Evolutionary conservation across 176 grass and related monocot species (phyloP).

Genomic region (Themeda triandra): DNA sequence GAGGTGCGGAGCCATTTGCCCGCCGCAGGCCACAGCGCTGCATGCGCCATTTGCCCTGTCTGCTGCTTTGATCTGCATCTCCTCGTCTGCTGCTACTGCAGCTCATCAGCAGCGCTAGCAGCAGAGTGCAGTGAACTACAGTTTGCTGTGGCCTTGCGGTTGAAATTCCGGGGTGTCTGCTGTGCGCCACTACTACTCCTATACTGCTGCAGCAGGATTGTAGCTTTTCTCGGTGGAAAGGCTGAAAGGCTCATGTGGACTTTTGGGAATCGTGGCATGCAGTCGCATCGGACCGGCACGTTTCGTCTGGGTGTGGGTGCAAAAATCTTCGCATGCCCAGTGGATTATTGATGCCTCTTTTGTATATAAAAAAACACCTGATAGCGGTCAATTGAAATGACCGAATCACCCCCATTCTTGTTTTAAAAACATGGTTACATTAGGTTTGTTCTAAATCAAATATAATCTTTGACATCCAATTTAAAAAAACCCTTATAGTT

Average conservation of each 20-base stretch:
- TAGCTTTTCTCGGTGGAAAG: conserved; percentile 10
- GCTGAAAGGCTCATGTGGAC: conserved; percentile 3
- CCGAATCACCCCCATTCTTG: too few species aligned
- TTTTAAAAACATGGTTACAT: too few species aligned
- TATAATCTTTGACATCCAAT: too few species aligned
- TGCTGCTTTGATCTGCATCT: neutral
- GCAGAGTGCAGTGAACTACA: neutral
- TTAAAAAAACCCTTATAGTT: too few species aligned
- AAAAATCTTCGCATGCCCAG: too few species aligned
- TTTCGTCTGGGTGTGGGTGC: too few species aligned
- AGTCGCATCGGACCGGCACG: neutral
- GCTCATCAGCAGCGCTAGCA: neutral
- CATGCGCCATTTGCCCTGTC: conserved; percentile 31
- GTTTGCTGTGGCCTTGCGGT: neutral
- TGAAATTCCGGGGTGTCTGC: conserved; percentile 6
- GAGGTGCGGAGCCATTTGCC: neutral
- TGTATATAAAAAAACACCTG: too few species aligned
- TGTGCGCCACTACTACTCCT: neutral
- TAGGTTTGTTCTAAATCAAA: too few species aligned
- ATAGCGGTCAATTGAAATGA: too few species aligned
- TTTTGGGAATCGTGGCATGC: conserved; percentile 1
- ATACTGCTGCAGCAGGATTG: neutral
- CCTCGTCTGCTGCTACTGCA: neutral
- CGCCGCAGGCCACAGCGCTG: neutral
- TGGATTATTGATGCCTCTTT: too few species aligned